Conservation (phyloP, 2,329 filamentous ascomycete species). For the Nemania sp. region DNA sequence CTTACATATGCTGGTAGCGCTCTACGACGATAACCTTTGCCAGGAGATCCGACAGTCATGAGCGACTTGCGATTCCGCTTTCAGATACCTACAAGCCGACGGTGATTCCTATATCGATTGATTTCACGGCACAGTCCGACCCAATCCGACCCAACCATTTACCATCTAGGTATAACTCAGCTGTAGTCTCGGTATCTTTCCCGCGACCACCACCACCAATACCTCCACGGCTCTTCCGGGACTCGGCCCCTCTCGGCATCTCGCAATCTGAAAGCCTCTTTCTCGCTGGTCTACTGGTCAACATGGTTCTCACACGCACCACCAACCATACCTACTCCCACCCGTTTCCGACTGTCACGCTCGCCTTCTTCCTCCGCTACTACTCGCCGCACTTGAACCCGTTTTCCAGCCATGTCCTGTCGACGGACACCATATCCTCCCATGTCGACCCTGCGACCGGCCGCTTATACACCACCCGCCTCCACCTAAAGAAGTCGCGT, state of each 20-base stretch:
- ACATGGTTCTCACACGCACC: slow-evolving; percentile 66
- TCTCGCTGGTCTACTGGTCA: slow-evolving; percentile 33
- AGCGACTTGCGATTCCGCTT: slow-evolving; percentile 5
- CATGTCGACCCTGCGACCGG: slow-evolving; percentile 74
- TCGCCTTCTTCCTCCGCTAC: slow-evolving; percentile 89
- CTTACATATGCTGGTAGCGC: background rate
- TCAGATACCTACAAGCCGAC: background rate
- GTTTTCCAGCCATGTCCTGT: slow-evolving; percentile 80
- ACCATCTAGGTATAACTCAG: background rate
- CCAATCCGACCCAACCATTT: no score
- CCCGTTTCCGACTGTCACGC: slow-evolving; percentile 81
- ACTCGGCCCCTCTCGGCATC: background rate
- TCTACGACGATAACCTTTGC: background rate
- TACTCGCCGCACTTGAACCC: slow-evolving; percentile 73
- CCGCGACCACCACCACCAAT: no score
- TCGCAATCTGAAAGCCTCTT: background rate
- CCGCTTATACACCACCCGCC: slow-evolving; percentile 75
- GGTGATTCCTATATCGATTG: background rate
- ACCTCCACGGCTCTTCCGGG: background rate
- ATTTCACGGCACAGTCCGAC: background rate
- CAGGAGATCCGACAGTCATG: slow-evolving; percentile 12
- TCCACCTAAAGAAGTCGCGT: slow-evolving; percentile 82
- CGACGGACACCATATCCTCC: slow-evolving; percentile 79
- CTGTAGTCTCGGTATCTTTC: no score
- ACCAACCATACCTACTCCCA: slow-evolving; percentile 77